These are phyloP conservation scores for Fusarium siculi DNA, from an alignment of 2,329 filamentous ascomycete species.

Conservation along the genomic window DNA sequence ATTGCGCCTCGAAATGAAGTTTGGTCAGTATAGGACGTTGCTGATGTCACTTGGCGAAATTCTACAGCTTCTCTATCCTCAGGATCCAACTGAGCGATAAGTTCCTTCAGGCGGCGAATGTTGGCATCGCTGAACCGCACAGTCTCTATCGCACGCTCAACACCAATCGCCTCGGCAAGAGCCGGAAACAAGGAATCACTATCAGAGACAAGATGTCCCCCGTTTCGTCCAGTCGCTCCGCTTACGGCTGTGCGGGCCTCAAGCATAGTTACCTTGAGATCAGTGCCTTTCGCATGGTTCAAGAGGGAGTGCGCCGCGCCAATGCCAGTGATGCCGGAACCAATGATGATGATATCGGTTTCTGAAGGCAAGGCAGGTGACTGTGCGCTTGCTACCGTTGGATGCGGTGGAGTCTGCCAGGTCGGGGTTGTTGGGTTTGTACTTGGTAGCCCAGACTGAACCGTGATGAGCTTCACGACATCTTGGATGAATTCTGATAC, in stretches of 20 bases:
- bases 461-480: slow-evolving; percentile 11
- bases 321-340: slow-evolving; percentile 46
- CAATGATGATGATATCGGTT: slow-evolving; percentile 43
- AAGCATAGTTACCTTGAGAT: slow-evolving; percentile 37
- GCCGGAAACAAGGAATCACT: slow-evolving; percentile 53
- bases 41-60: slow-evolving; percentile 14
- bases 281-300: slow-evolving; percentile 14
- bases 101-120: slow-evolving; percentile 14
- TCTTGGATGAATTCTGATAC: not conserved
- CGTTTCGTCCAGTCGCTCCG: slow-evolving; percentile 47
- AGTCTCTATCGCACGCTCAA: slow-evolving; percentile 53
- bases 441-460: slow-evolving; percentile 12
- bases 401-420: slow-evolving; percentile 33
- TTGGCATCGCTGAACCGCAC: slow-evolving; percentile 52
- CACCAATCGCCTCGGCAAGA: slow-evolving; percentile 46
- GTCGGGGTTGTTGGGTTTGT: slow-evolving; percentile 10
- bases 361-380: slow-evolving; percentile 20
- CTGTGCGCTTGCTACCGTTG: slow-evolving; percentile 39
- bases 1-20: slow-evolving; percentile 12
- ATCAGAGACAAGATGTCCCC: slow-evolving; percentile 43
- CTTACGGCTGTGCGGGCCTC: slow-evolving; percentile 44
- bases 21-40: slow-evolving; percentile 14
- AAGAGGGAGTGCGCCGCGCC: slow-evolving; percentile 40
- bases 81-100: slow-evolving; percentile 4
- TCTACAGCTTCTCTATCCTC: slow-evolving; percentile 15